Evolutionary conservation across 768 basidiomycete genomes (phyloP), one percentile per base, ranked within the genome.

Genomic region (Lactifluus volemus): DNA sequence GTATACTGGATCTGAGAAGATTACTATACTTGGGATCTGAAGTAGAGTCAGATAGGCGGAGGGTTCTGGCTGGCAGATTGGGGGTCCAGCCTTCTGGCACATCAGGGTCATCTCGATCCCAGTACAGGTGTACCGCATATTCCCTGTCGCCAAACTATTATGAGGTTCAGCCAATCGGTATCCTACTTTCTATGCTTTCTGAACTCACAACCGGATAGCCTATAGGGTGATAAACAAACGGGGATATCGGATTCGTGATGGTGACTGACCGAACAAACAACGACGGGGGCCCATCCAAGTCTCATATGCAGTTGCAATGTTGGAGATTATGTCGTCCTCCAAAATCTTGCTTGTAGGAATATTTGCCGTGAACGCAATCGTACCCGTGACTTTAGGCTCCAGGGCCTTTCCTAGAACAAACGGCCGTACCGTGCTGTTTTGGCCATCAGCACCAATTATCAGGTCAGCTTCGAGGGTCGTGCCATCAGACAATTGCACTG

Each of bases 401-500:
- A 59, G 15, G 11, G 2, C 50, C n/a, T 51, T 42, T 55, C n/a
- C 53, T 29, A 59, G 42, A 36, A 66, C 15, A 15, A 41, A 59
- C 11, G 25, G 38, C 39, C 65, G 63, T 7, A 66, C 56, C 30
- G 52, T 48, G 30, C 65, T 66, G 53, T 47, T 39, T 17, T 55
- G 64, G 15, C 66, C 66, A 47, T 67, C 66, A 39, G 66, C 66
- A 15, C 66, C 66, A n/a, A 67, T 49, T 39, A 67, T 53, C 29
- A 67, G 44, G 47, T 67, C 66, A 42, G 65, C 55, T 41, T 60
- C 55, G 36, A 67, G 47, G n/a, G 57, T 44, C 2, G 52, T 53
- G 25, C 66, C 66, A 41, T 66, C 56, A 19, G 47, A 19, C n/a
- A 67, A 58, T 44, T 56, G 59, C 4, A 66, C 65, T 29, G 61